phyloP scores from a whole-genome alignment of 352 stramenopile species.

The Globisporangium spinosum region DNA sequence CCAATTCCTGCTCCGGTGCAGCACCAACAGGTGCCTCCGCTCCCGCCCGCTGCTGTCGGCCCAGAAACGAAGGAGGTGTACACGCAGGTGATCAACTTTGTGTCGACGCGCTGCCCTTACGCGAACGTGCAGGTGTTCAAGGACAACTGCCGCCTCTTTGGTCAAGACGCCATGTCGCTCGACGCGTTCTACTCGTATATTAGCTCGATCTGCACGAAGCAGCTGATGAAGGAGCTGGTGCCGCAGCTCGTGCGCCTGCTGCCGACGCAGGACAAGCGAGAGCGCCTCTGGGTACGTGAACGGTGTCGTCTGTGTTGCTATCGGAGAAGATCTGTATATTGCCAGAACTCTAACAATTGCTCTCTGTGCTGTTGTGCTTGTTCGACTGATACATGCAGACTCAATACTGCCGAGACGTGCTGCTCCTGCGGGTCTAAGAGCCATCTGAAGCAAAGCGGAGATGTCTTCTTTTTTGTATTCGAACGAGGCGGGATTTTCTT shows the following conservation, averaged over 20 bases:
- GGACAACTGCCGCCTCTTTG: slow-evolving; percentile 86
- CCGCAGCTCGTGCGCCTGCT: slow-evolving; percentile 78
- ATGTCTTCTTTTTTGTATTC: not conserved
- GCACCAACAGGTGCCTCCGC: slow-evolving; percentile 38
- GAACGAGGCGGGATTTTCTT: not conserved
- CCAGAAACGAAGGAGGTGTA: slow-evolving; percentile 84
- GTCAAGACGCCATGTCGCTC: slow-evolving; percentile 81
- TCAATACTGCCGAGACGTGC: slow-evolving; percentile 21
- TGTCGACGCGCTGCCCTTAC: slow-evolving; percentile 73
- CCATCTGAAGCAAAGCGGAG: not conserved
- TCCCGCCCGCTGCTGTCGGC: slow-evolving; percentile 50
- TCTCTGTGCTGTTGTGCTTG: slow-evolving; percentile 18
- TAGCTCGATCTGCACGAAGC: slow-evolving; percentile 72
- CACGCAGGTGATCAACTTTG: slow-evolving; percentile 73
- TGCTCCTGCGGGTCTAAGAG: slow-evolving; percentile 21
- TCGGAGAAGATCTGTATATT: not conserved
- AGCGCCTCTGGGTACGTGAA: slow-evolving; percentile 70
- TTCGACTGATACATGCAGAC: slow-evolving; percentile 10
- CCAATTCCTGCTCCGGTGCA: slow-evolving; percentile 28
- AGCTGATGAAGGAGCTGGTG: slow-evolving; percentile 72
- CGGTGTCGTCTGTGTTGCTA: not conserved
- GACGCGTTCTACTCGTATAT: slow-evolving; percentile 82
- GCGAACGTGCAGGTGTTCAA: slow-evolving; percentile 84
- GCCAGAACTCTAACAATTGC: not conserved
- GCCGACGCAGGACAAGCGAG: slow-evolving; percentile 81